These are phyloP conservation scores for Calycina herbarum DNA, from an alignment of 2,329 filamentous ascomycete species.

Conservation along the genomic window DNA sequence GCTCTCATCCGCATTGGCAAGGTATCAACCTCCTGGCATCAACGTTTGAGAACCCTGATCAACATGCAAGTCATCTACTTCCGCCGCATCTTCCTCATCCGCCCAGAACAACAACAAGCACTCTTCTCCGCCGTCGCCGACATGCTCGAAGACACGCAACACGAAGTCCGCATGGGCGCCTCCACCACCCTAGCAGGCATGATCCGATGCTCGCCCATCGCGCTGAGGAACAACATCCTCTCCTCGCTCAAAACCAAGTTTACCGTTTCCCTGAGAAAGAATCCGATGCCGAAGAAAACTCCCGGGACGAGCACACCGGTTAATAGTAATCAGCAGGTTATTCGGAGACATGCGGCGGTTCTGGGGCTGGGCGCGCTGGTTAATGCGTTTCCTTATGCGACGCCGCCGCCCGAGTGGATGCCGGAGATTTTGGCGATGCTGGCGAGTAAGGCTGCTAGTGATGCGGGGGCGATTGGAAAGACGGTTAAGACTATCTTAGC, in stretches of 20 bases:
- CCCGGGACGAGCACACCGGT: constrained; percentile 68
- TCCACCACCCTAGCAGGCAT: constrained; percentile 91
- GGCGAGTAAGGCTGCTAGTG: constrained; percentile 80
- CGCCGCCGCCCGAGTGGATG: constrained; percentile 90
- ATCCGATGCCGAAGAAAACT: constrained; percentile 80
- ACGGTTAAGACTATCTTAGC: constrained; percentile 91
- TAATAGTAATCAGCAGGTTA: constrained; percentile 72
- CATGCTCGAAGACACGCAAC: constrained; percentile 89
- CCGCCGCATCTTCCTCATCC: constrained; percentile 87
- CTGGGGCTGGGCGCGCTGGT: constrained; percentile 87
- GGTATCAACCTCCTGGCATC: constrained; percentile 86
- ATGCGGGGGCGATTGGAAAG: constrained; percentile 90
- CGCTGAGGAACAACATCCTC: constrained; percentile 77
- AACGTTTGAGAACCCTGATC: constrained; percentile 88
- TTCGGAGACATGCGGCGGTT: constrained; percentile 85
- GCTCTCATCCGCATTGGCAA: constrained; percentile 86
- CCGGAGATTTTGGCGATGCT: constrained; percentile 86
- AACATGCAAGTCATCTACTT: constrained; percentile 99
- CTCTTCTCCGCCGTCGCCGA: constrained; percentile 92
- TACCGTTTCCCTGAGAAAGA: constrained; percentile 72
- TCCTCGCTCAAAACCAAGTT: constrained; percentile 75
- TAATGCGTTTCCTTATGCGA: constrained; percentile 94
- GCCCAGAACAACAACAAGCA: constrained; percentile 69
- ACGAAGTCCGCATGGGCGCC: constrained; percentile 93
- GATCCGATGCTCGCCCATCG: constrained; percentile 90